Conservation (phyloP, 805 yeast species). For the Cyberlindnera galapagoensis region DNA sequence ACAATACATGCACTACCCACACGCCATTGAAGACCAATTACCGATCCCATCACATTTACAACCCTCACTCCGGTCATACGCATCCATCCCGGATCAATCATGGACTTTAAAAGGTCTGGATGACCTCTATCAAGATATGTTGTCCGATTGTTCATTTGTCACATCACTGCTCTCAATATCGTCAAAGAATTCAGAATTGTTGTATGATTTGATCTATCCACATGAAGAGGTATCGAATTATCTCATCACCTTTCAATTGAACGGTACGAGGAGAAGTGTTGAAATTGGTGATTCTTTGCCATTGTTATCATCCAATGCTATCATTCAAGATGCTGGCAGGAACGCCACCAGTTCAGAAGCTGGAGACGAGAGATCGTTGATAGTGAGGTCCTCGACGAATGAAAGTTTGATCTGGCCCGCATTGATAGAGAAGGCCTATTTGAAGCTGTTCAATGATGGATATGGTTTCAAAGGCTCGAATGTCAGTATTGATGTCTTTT, state of each 20-base stretch:
- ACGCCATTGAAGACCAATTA: neutral
- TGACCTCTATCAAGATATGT: conserved; percentile 39
- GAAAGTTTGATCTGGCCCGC: conserved; percentile 50
- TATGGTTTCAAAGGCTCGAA: conserved; percentile 71
- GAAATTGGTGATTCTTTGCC: conserved; percentile 44
- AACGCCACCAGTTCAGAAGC: too few species aligned
- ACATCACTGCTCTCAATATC: conserved; percentile 54
- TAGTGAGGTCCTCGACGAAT: conserved; percentile 15
- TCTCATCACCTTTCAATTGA: conserved; percentile 39
- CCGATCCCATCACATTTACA: conserved; percentile 12
- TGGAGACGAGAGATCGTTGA: conserved; percentile 12
- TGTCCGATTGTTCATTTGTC: conserved; percentile 73
- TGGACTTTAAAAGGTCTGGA: conserved; percentile 20
- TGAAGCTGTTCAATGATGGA: conserved; percentile 47
- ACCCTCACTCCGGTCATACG: conserved; percentile 9
- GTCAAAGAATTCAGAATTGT: conserved; percentile 13
- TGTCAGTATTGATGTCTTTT: conserved; percentile 60
- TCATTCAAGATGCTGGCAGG: too few species aligned
- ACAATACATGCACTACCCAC: too few species aligned
- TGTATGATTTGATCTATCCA: conserved; percentile 12
- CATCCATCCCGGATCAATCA: conserved; percentile 2
- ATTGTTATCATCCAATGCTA: conserved; percentile 8
- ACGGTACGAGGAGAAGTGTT: conserved; percentile 46
- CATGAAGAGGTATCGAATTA: conserved; percentile 24
- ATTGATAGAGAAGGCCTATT: conserved; percentile 69